Evolutionary conservation across 768 basidiomycete genomes (phyloP).

Genomic region (Leccinum imitatum): DNA sequence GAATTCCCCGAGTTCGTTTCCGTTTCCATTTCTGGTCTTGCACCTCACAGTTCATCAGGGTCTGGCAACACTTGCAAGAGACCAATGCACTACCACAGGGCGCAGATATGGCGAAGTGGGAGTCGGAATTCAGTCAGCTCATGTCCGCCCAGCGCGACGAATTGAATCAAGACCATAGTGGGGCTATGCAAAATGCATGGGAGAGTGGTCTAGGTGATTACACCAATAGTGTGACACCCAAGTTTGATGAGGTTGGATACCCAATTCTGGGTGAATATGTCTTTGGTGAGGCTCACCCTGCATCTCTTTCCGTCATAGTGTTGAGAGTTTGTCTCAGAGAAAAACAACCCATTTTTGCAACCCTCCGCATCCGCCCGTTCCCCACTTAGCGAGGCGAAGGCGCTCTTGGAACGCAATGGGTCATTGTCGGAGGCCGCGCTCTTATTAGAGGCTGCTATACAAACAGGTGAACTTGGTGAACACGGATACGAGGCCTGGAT

Average conservation of each 20-base stretch:
- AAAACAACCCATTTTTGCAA: constrained; percentile 69
- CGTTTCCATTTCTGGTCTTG: neutral
- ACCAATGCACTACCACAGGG: constrained; percentile 55
- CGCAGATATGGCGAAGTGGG: constrained; percentile 77
- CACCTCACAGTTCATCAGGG: constrained; percentile 37
- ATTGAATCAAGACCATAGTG: constrained; percentile 60
- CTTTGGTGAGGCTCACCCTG: constrained; percentile 59
- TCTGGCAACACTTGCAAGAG: constrained; percentile 61
- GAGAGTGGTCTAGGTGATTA: constrained; percentile 52
- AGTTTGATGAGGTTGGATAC: constrained; percentile 72
- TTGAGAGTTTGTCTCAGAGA: constrained; percentile 45
- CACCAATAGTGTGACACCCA: constrained; percentile 34
- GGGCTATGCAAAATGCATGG: constrained; percentile 64
- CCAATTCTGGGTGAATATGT: constrained; percentile 70
- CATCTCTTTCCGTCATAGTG: neutral
- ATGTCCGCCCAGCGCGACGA: constrained; percentile 70
- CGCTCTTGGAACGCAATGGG: constrained; percentile 73
- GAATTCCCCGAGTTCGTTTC: constrained; percentile 56
- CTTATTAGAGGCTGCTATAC: constrained; percentile 88
- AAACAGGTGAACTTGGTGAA: constrained; percentile 75
- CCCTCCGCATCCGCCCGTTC: constrained; percentile 48
- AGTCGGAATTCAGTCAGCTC: constrained; percentile 77
- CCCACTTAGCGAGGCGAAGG: constrained; percentile 68
- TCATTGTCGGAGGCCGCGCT: constrained; percentile 85
- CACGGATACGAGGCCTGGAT: constrained; percentile 92